These are phyloP conservation scores for Trichoderma asperellum DNA, from an alignment of 2,329 filamentous ascomycete species.

Conservation along the genomic window DNA sequence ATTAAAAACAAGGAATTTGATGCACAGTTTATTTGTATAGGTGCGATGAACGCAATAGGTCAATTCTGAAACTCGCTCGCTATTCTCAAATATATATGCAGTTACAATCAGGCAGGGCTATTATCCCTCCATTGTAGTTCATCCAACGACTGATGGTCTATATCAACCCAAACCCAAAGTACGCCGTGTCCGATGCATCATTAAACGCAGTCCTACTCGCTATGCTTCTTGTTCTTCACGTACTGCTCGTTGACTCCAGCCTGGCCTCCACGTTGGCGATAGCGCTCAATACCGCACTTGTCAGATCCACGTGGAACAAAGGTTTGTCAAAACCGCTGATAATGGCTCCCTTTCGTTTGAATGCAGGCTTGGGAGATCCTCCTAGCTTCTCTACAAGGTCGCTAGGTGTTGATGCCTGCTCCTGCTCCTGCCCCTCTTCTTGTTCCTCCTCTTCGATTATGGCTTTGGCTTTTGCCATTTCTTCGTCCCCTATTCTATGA, in stretches of 20 bases:
- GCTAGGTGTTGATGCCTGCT: background rate
- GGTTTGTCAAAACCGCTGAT: conserved; percentile 88
- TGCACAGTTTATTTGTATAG: background rate
- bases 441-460: conserved; percentile 9
- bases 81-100: background rate
- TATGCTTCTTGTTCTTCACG: background rate
- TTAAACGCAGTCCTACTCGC: background rate
- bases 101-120: background rate
- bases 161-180: background rate
- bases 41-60: background rate
- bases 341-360: conserved; percentile 60
- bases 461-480: conserved; percentile 42
- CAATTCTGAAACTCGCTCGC: background rate
- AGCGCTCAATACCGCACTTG: conserved; percentile 84
- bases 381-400: conserved; percentile 37
- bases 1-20: background rate
- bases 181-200: conserved; percentile 15
- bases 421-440: conserved; percentile 38
- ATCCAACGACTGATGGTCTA: background rate
- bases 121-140: background rate
- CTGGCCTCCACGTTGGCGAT: conserved; percentile 74
- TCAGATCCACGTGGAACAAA: conserved; percentile 92
- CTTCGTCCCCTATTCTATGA: conserved; percentile 39
- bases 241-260: conserved; percentile 36
- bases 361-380: conserved; percentile 37